Conservation (phyloP, 768 basidiomycete genomes). For the Pisolithus microcarpus region DNA sequence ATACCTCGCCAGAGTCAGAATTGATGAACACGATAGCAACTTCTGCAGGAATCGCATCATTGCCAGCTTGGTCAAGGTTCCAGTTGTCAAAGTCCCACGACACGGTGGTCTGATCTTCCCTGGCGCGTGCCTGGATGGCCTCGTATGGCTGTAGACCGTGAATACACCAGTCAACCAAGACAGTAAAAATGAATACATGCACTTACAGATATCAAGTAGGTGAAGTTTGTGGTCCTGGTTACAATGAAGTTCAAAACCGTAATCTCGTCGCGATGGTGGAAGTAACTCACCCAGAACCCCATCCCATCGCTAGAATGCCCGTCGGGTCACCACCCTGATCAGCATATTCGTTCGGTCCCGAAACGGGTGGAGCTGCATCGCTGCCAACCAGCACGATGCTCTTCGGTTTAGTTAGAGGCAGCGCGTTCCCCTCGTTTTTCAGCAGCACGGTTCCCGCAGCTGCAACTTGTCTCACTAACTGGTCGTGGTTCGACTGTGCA, state of each 20-base stretch:
- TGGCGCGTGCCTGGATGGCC: slow-evolving; percentile 70
- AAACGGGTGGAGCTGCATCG: slow-evolving; percentile 52
- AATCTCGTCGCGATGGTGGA: slow-evolving; percentile 13
- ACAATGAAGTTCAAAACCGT: slow-evolving; percentile 19
- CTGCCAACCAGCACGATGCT: slow-evolving; percentile 59
- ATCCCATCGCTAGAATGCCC: slow-evolving; percentile 84
- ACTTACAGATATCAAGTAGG: slow-evolving; percentile 69
- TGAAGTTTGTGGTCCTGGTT: slow-evolving; percentile 58
- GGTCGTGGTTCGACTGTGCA: slow-evolving; percentile 49
- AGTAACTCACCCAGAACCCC: slow-evolving; percentile 65
- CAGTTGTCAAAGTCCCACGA: slow-evolving; percentile 69
- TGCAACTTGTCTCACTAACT: slow-evolving; percentile 54
- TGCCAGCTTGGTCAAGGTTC: slow-evolving; percentile 45
- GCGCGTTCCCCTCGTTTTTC: slow-evolving; percentile 50
- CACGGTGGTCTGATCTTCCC: slow-evolving; percentile 56
- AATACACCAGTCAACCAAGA: too few species aligned
- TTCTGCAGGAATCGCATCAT: slow-evolving; percentile 41
- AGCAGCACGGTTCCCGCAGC: slow-evolving; percentile 60
- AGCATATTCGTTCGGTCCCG: slow-evolving; percentile 64
- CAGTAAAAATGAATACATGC: background rate
- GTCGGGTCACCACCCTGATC: slow-evolving; percentile 53
- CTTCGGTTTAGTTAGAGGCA: slow-evolving; percentile 55
- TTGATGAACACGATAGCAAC: slow-evolving; percentile 78
- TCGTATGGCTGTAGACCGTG: slow-evolving; percentile 51
- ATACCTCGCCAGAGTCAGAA: slow-evolving; percentile 74